phyloP scores from a whole-genome alignment of 73 alveolate species.

The Paramecium caudatum region DNA sequence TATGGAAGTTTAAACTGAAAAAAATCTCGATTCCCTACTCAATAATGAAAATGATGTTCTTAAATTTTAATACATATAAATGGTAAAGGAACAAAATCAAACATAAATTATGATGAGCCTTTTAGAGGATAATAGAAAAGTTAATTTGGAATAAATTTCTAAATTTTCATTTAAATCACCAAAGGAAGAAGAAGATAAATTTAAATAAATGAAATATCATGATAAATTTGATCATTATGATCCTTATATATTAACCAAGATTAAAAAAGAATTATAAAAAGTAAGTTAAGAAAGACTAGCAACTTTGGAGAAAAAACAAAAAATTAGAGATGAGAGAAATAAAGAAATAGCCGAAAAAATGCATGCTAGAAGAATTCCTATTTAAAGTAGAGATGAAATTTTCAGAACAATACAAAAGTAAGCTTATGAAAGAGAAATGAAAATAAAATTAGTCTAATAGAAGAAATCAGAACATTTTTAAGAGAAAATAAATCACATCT shows the following conservation, averaged over 20 bases:
- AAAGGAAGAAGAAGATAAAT: neutral
- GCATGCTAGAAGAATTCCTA: neutral
- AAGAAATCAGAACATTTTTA: neutral
- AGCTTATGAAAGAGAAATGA: slow-evolving; percentile 46
- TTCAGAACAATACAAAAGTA: neutral
- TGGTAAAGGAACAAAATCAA: slow-evolving; percentile 35
- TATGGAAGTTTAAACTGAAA: neutral
- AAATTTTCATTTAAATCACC: neutral
- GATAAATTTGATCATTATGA: slow-evolving; percentile 37
- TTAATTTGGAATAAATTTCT: neutral
- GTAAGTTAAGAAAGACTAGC: neutral
- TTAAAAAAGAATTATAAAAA: neutral
- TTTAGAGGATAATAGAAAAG: neutral
- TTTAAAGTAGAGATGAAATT: neutral
- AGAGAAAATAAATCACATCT: neutral
- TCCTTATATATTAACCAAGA: neutral
- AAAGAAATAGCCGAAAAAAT: slow-evolving; percentile 18
- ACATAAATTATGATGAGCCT: slow-evolving; percentile 4
- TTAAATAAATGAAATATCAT: neutral
- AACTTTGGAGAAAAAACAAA: neutral
- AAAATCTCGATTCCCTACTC: neutral
- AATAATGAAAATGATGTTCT: slow-evolving; percentile 57
- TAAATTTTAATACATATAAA: slow-evolving; percentile 48
- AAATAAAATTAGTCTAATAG: neutral
- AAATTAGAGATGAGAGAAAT: slow-evolving; percentile 4